Conservation (phyloP, 306 rosid genomes). For the Nissolia schottii region DNA sequence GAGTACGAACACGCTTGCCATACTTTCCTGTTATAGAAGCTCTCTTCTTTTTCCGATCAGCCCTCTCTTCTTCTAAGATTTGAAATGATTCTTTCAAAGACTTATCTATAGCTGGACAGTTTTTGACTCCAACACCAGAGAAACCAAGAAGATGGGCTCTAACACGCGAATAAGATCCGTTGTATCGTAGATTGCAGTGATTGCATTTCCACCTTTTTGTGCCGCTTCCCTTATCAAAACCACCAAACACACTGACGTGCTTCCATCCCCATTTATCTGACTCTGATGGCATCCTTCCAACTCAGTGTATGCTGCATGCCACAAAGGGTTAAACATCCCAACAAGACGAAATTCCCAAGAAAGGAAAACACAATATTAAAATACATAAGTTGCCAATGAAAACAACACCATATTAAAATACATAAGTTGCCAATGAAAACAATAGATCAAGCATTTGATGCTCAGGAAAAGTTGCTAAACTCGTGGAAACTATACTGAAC, state of each 20-base stretch:
- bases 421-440: neutral
- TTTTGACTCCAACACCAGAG: conserved; percentile 55
- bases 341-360: conserved; percentile 1
- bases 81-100: conserved; percentile 48
- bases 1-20: conserved; percentile 32
- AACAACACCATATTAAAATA: neutral
- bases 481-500: neutral
- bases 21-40: conserved; percentile 34
- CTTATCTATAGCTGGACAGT: conserved; percentile 47
- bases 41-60: conserved; percentile 36
- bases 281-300: conserved; percentile 39
- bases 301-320: conserved; percentile 17
- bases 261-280: conserved; percentile 65
- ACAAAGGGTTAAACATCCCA: conserved; percentile 1
- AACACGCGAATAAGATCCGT: conserved; percentile 65
- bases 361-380: neutral
- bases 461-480: neutral
- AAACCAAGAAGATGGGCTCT: conserved; percentile 65
- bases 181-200: conserved; percentile 50
- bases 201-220: conserved; percentile 67
- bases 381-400: neutral
- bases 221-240: conserved; percentile 67
- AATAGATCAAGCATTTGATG: neutral
- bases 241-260: conserved; percentile 60
- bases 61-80: conserved; percentile 48